phyloP scores from a whole-genome alignment of 768 basidiomycete genomes.

The Leccinum disarticulatum region DNA sequence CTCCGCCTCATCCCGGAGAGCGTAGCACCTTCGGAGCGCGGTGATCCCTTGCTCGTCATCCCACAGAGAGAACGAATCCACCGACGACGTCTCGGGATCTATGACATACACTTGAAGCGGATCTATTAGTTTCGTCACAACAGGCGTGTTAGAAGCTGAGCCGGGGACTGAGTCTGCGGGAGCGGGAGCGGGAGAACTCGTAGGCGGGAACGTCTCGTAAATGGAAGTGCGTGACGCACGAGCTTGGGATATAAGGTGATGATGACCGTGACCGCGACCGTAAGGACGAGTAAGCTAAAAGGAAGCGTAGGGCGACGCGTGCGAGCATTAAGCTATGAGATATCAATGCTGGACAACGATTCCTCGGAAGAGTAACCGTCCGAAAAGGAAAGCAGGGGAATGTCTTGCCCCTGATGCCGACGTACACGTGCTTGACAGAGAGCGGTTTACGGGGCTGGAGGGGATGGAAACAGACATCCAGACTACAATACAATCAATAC shows the following conservation, averaged over 20 bases:
- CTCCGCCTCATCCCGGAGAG: slow-evolving; percentile 66
- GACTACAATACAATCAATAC: slow-evolving; percentile 32
- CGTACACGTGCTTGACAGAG: slow-evolving; percentile 70
- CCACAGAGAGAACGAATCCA: slow-evolving; percentile 51
- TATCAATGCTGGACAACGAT: slow-evolving; percentile 77
- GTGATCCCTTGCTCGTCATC: slow-evolving; percentile 68
- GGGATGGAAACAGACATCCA: slow-evolving; percentile 61
- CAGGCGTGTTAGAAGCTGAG: slow-evolving; percentile 35
- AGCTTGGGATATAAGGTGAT: slow-evolving; percentile 65
- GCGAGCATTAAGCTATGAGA: slow-evolving; percentile 56
- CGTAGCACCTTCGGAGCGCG: slow-evolving; percentile 64
- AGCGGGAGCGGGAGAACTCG: slow-evolving; percentile 21
- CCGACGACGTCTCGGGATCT: slow-evolving; percentile 52
- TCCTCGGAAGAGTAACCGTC: slow-evolving; percentile 69
- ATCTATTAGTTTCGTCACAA: slow-evolving; percentile 16
- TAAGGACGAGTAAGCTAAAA: slow-evolving; percentile 43
- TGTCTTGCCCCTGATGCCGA: slow-evolving; percentile 64
- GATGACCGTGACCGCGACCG: slow-evolving; percentile 64
- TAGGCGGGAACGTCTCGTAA: slow-evolving; percentile 49
- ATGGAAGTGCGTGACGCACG: slow-evolving; percentile 67
- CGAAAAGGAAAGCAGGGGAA: slow-evolving; percentile 67
- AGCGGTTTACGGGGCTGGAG: slow-evolving; percentile 47
- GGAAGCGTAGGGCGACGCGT: slow-evolving; percentile 45
- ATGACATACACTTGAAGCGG: slow-evolving; percentile 52
- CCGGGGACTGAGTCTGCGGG: slow-evolving; percentile 8